Evolutionary conservation across 805 yeast genomes (phyloP), one percentile per base, ranked within the genome.

Genomic region (Kuraishia piskuri): DNA sequence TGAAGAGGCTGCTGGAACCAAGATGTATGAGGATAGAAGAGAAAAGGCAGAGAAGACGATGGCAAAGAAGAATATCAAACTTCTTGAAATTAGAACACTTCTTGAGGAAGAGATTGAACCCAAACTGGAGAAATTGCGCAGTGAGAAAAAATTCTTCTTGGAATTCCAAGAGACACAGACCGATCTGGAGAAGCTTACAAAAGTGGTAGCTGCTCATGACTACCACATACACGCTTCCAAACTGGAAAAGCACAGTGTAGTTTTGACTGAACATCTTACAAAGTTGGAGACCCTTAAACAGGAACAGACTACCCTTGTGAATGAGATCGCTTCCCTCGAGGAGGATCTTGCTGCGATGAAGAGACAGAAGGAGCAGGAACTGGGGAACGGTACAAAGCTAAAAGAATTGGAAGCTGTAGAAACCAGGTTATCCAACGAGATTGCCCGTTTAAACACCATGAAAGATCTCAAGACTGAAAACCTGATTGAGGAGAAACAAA

Each of bases 1-100:
- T 53, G 99, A 94, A 68, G 99, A 94, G 70, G 99, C 99, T 0
- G 96, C 99, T 0, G 99, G 99, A 5, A 94, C 99, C 0, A 83
- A 92, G 58, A 88, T 92, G 77, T 94, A 89, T 64, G 98, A 94
- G 67, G 96, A 90, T 57, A 81, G 97, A 58, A 84, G 92, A 61
- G 96, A 88, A 55, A 88, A 88, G 65, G 97, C 98, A 0, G 86
- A 89, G 61, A 84, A 88, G 63, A 89, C 96, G 1, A 90, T 94
- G 90, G 79, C 84, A 1, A 91, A 90, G 69, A 92, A 92, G 63
- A 96, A 94, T 60, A 78, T 86, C 17, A 91, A 91, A 62, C 75
- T 94, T 51, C 79, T 76, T 37, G 96, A 89, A 63, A 91, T 90
- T 52, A 77, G 87, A 59, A 76, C 78, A 26, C 68, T 91, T 48